Conservation (phyloP, 2,329 filamentous ascomycete genomes). For the Diaporthe humulicola region DNA sequence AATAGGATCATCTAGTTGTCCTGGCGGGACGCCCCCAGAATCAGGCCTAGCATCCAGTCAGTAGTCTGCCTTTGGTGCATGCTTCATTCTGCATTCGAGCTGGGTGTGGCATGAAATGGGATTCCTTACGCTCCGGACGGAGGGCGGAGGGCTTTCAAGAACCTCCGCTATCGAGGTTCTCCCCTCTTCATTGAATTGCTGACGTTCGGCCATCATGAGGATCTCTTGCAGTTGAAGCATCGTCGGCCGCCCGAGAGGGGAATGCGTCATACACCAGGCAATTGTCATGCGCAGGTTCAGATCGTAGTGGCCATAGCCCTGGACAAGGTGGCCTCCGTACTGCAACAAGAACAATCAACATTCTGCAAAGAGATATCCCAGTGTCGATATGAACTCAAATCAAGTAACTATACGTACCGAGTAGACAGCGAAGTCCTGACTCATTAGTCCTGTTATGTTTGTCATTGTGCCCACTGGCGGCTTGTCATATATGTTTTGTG, state of each 20-base stretch:
- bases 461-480: background rate
- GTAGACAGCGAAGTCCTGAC: background rate
- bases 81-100: background rate
- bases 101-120: background rate
- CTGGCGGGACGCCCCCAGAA: background rate
- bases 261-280: background rate
- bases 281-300: background rate
- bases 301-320: background rate
- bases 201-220: background rate
- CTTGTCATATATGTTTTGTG: background rate
- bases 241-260: background rate
- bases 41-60: background rate
- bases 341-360: background rate
- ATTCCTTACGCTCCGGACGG: background rate
- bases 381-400: too few species aligned
- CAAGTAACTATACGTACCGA: background rate
- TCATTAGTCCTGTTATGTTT: background rate
- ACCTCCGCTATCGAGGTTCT: constrained; percentile 7
- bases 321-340: background rate
- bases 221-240: background rate
- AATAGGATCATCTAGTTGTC: background rate
- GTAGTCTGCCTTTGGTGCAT: background rate
- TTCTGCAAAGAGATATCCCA: too few species aligned
- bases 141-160: background rate
- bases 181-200: background rate